phyloP scores from a whole-genome alignment of 352 stramenopile genomes.

The Pythium phragmitis region DNA sequence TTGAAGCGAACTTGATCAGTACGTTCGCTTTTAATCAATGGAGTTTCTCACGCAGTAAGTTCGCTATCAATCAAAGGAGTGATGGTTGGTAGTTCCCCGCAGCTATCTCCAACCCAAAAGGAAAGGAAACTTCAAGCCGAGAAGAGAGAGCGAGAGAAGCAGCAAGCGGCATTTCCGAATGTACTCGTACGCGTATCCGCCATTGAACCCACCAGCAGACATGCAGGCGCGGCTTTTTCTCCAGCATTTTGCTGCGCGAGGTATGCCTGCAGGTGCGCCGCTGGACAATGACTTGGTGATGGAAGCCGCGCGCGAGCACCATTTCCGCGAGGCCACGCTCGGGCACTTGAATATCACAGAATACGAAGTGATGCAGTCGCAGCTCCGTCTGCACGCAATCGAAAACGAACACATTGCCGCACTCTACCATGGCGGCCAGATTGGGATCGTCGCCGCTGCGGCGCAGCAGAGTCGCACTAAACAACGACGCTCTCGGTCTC shows the following conservation, averaged over 20 bases:
- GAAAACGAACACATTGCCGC: neutral
- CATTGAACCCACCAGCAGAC: conserved; percentile 44
- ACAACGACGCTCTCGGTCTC: no score
- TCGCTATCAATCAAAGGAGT: no score
- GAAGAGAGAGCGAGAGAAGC: no score
- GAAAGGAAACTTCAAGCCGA: no score
- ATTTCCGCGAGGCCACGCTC: neutral
- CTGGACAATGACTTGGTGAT: conserved; percentile 47
- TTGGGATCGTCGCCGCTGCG: neutral
- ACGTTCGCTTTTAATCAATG: no score
- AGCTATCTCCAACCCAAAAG: no score
- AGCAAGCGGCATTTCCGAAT: no score
- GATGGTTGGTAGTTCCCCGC: no score
- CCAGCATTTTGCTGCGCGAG: conserved; percentile 66
- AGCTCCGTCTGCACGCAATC: neutral
- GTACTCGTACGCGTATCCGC: no score
- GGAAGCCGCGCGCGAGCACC: conserved; percentile 36
- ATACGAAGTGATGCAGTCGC: neutral
- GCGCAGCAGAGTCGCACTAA: neutral
- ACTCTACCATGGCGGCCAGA: neutral
- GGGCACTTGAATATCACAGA: neutral
- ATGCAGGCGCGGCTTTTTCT: conserved; percentile 67
- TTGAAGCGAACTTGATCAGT: no score
- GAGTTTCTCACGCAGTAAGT: no score
- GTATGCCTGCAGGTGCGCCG: conserved; percentile 31